phyloP scores from a whole-genome alignment of 176 grass and related monocot genomes.

The Tuctoria greenei region DNA sequence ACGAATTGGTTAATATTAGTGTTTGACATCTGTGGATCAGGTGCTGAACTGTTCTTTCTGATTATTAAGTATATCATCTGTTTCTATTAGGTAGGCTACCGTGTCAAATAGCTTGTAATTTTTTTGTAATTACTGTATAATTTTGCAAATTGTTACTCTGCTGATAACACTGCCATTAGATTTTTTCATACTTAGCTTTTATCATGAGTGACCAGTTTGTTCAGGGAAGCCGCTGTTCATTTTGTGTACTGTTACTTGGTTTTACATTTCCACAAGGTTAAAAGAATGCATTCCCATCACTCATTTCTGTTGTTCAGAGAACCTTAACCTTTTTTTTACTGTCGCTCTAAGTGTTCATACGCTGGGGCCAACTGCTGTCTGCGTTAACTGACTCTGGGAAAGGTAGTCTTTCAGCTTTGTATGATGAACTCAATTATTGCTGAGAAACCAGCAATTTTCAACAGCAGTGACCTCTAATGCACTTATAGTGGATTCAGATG shows the following conservation, averaged over 20 bases:
- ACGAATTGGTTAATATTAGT: neutral
- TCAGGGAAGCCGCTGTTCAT: no score
- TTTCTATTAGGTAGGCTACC: no score
- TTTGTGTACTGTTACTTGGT: neutral
- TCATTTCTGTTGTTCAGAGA: neutral
- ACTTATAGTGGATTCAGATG: neutral
- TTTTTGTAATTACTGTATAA: no score
- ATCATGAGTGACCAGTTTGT: no score
- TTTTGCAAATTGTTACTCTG: no score
- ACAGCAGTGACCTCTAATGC: neutral
- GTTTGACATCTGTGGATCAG: neutral
- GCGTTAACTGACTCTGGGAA: neutral
- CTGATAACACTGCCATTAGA: no score
- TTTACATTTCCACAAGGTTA: constrained; percentile 5
- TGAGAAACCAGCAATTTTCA: neutral
- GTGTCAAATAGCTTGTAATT: no score
- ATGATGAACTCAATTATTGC: no score
- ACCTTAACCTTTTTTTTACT: neutral
- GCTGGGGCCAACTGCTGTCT: no score
- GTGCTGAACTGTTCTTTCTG: neutral
- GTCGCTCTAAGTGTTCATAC: no score
- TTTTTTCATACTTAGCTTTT: no score
- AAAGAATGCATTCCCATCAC: neutral
- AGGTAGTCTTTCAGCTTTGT: neutral
- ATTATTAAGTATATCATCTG: no score